Base-by-base conservation (phyloP, 768 basidiomycete species). In the Leucocoprinus sp. region DNA sequence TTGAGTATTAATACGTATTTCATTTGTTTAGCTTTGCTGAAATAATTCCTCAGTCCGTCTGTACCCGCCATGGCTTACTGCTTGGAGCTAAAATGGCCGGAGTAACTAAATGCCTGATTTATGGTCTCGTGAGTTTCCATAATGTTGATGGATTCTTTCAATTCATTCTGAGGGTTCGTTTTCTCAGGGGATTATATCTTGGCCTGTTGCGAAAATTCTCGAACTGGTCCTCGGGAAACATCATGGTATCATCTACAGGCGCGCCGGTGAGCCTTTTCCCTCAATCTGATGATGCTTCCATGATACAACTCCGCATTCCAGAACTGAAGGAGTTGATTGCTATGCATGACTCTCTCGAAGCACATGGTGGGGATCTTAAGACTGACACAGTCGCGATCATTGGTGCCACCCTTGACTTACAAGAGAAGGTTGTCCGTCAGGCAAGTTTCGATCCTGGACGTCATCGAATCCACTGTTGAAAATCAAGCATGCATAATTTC, bases 11-110 rank as follows among this genome's bases (percentile, higher is more conserved):
- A 39, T 15, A 14, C 6, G 11, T 5, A 4, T 11, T 18, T 37
- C 36, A 6, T 39, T 9, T 11, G 9, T 26, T 28, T 54, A 93
- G 89, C 48, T 93, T 93, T 60, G 69, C 90, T 19, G 90, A 93
- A 65, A 89, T 93, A 52, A 93, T 93, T 50, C 91, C 91, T 0
- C 91, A 95, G 57, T 88, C 87, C 1, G 68, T 93, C n/a, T 95
- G 88, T 62, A 88, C 88, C 17, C 84, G 91, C 28, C 84, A 91
- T 67, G 92, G 92, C 17, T 74, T 93, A 4, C 87, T 84, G 54
- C 75, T 95, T 37, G 90, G 91, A 27, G 88, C 90, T 7, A 86
- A 87, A 57, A 86, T 89, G 83, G 90, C 84, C 0, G 69, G 71
- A 0, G 72, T 84, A 33, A 83, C 85, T 1, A 75, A 70, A 28